phyloP scores from a whole-genome alignment of 2,329 filamentous ascomycete genomes.

The Phialophora chinensis region DNA sequence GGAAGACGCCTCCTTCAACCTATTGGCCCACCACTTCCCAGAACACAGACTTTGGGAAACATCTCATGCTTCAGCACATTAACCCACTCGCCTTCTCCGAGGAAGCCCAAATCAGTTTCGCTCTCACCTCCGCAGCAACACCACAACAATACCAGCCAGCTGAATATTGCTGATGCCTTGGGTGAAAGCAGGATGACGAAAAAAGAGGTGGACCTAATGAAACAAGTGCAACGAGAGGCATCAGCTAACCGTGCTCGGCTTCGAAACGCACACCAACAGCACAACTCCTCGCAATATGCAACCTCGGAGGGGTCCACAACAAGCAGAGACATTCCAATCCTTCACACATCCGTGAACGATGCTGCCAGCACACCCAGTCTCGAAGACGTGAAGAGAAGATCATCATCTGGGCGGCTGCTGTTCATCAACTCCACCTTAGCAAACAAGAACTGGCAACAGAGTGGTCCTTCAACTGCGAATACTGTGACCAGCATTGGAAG shows the following conservation, averaged over 20 bases:
- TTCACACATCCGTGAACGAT: constrained; percentile 11
- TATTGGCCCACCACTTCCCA: constrained; percentile 34
- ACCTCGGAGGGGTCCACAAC: background rate
- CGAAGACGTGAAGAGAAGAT: constrained; percentile 10
- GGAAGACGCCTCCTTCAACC: constrained; percentile 34
- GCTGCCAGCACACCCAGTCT: background rate
- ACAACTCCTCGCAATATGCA: background rate
- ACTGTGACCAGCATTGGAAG: constrained; percentile 23
- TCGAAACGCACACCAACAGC: constrained; percentile 16
- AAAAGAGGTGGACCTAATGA: constrained; percentile 31
- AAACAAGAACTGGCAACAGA: constrained; percentile 14
- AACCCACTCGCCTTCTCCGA: constrained; percentile 28
- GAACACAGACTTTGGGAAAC: constrained; percentile 34
- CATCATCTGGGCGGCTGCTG: constrained; percentile 4
- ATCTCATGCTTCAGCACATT: constrained; percentile 32
- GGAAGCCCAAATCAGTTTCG: constrained; percentile 22
- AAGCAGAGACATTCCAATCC: background rate
- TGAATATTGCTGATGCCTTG: constrained; percentile 28
- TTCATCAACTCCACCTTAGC: constrained; percentile 26
- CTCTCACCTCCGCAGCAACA: constrained; percentile 6
- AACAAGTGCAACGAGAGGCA: constrained; percentile 32
- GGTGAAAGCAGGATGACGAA: constrained; percentile 34
- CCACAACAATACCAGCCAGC: constrained; percentile 15
- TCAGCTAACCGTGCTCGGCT: constrained; percentile 28
- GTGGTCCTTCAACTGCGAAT: constrained; percentile 13